phyloP scores from a whole-genome alignment of 768 basidiomycete species.

The Lactarius psammicola region DNA sequence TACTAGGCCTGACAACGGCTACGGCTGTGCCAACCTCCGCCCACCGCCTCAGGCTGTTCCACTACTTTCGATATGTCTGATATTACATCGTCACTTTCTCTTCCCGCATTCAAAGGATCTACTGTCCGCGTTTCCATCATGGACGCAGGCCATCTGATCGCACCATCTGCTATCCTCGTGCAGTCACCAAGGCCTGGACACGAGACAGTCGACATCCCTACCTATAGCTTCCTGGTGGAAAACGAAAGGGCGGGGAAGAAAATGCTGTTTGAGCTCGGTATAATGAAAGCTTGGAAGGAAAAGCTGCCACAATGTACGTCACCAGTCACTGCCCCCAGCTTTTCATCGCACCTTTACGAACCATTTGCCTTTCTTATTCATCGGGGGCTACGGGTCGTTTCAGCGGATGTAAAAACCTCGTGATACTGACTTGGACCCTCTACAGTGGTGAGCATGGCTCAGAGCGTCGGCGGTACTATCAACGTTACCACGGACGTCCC shows the following conservation, averaged over 20 bases:
- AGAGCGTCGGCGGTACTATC: background rate
- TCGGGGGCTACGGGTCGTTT: background rate
- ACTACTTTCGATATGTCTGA: background rate
- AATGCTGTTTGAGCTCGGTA: conserved; percentile 1
- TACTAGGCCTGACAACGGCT: background rate
- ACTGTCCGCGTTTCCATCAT: conserved; percentile 1
- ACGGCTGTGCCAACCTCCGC: background rate
- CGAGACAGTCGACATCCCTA: background rate
- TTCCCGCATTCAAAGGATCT: background rate
- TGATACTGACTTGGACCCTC: background rate
- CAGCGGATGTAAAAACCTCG: background rate
- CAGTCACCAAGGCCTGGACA: conserved; percentile 2
- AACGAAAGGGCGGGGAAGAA: conserved; percentile 1
- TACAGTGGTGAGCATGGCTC: background rate
- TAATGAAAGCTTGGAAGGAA: conserved; percentile 3
- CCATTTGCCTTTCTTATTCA: background rate
- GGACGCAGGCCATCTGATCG: background rate
- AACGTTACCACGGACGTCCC: background rate
- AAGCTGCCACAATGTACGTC: background rate
- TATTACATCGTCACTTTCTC: background rate
- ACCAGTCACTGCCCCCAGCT: background rate
- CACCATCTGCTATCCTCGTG: background rate
- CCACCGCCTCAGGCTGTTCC: background rate
- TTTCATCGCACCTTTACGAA: background rate
- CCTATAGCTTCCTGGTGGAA: conserved; percentile 10